Base-by-base conservation (phyloP, 139 green algal species). In the Auxenochlorella pyrenoidosa region DNA sequence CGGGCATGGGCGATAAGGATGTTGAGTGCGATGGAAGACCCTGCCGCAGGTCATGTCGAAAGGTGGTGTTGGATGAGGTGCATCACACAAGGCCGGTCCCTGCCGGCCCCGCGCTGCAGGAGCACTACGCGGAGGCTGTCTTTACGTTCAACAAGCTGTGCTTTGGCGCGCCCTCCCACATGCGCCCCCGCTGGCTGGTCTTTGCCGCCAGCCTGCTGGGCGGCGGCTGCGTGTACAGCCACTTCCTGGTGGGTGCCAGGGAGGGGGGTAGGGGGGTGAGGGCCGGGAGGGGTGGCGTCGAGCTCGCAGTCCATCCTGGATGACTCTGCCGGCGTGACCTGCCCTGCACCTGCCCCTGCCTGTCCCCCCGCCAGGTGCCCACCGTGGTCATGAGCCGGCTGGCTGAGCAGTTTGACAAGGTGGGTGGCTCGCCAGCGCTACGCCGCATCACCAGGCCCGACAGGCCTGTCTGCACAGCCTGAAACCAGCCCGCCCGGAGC, bases 351-450 rank as follows among this genome's bases (percentile, higher is more conserved):
- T 2, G 18, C 13, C 54, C 54, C 54, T 63, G 32, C 66, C 32
- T 40, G 32, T 36, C 15, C 54, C 18, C 54, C 54, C 22, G 54
- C 54, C 66, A 73, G 66, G 28, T 86, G 43, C 82, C 82, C 82
- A 86, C 82, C 6, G 66, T 86, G 21, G 82, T 86, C 16, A 86
- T 86, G 82, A 70, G 66, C 43, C 82, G 82, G 26, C 60, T 85
- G 38, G 80, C 80, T 0, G 80, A 85, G 40, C 80, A 85, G 63
- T 85, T 85, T 77, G 80, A 85, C 8, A 85, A 85, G 80, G 80
- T 85, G 63, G 12, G 41, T 24, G 54, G 54, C 54, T 24, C 47
- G 10, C 6, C 47, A 54, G 47, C 47, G 54, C 54, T 63, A 4
- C 18, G 54, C 54, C 16, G 54, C 54, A 63, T 22, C 47, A 26